phyloP scores from a whole-genome alignment of 148 eudicot genomes.

The Persicaria maculosa region DNA sequence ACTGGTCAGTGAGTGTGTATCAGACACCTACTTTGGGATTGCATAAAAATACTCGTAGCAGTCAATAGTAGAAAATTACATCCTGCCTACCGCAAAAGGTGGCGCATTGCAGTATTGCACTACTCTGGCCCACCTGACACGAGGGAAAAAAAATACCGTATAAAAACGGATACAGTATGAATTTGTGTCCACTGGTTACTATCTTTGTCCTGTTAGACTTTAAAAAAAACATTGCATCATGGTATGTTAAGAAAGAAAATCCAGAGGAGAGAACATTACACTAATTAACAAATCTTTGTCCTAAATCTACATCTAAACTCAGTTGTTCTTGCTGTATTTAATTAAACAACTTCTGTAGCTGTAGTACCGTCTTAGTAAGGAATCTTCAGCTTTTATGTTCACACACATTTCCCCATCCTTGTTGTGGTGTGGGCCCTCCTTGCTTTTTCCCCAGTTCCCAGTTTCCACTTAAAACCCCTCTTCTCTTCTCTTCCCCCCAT shows the following conservation, averaged over 20 bases:
- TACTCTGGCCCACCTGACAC: slow-evolving; percentile 3
- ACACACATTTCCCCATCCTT: slow-evolving; percentile 23
- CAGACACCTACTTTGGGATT: not conserved
- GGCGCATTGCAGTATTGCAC: not conserved
- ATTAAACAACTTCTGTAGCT: not conserved
- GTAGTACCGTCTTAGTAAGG: slow-evolving; percentile 8
- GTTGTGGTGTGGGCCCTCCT: slow-evolving; percentile 6
- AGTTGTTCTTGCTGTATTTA: not conserved
- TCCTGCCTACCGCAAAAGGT: slow-evolving; percentile 7
- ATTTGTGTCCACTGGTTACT: not conserved
- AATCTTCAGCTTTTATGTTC: slow-evolving; percentile 20
- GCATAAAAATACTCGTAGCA: not conserved
- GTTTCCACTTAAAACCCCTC: slow-evolving; percentile 14
- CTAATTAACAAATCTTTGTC: slow-evolving; percentile 14
- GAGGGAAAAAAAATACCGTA: not conserved
- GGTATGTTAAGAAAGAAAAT: not conserved
- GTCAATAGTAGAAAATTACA: not conserved
- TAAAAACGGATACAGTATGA: not conserved
- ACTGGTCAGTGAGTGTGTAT: not conserved
- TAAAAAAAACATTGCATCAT: not conserved
- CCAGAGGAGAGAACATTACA: slow-evolving; percentile 4
- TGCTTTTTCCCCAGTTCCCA: slow-evolving; percentile 9
- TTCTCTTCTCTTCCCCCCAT: slow-evolving; percentile 11
- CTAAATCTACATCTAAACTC: slow-evolving; percentile 12
- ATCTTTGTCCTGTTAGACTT: not conserved